Base-by-base conservation (phyloP, 768 basidiomycete species). In the Boletales sp. region DNA sequence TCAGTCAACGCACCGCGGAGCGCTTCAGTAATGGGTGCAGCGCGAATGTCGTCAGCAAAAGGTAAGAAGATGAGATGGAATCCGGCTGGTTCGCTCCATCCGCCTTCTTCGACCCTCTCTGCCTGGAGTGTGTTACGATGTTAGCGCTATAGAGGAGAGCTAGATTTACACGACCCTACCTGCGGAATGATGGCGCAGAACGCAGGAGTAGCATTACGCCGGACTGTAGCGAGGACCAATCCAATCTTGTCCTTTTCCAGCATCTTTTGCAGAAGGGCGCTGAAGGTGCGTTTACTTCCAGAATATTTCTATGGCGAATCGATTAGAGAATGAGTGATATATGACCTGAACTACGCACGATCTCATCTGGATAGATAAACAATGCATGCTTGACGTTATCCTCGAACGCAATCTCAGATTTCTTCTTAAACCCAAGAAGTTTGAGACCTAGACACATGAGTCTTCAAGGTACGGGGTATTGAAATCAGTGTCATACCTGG, bases 51-150 rank as follows among this genome's bases (percentile, higher is more conserved):
- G 63, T 99, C 96, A 5, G 90, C 87, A 64, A 89, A 99, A 1
- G 95, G 94, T n/a, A 97, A 66, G 14, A 87, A 87, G 50, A 97
- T 86, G 44, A 98, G 74, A 67, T 98, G 94, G 60, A 98, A 88
- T 6, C 96, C 96, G 2, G 90, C 83, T 32, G 96, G 91, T 37
- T 88, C 84, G 45, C 80, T 83, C 75, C 83, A 87, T 8, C 89
- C 90, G 10, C 76, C 78, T 31, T 84, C 81, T 58, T 86, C 83
- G 32, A 71, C 57, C 41, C 77, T 79, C 65, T 96, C 92, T 50
- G 78, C 84, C 84, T 94, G 55, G 14, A 49, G 40, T 18, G 30
- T 15, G 8, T 53, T 44, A 25, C 8, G 2, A 44, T 9, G 37
- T 57, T 3, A 51, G 38, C 12, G 9, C 28, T 12, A 21, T 41